Percentiles rank a stretch among this genome's conserved stretches.
Conservation (phyloP, 2,329 filamentous ascomycete genomes). For the Fusarium sp. region DNA sequence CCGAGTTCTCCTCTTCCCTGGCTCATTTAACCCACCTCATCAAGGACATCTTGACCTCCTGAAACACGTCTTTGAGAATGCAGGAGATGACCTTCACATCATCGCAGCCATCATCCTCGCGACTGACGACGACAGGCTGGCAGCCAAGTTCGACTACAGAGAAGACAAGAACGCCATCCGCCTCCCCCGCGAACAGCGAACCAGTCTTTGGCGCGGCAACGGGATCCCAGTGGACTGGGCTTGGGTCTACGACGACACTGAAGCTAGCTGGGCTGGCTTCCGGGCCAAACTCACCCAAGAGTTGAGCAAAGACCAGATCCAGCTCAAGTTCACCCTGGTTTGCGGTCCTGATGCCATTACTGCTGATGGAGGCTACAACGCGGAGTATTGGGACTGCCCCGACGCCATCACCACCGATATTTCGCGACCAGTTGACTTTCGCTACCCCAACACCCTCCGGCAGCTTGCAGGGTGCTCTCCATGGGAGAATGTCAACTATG, state of each 20-base stretch:
- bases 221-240: constrained; percentile 36
- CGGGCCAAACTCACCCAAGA: constrained; percentile 14
- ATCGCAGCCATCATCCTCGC: constrained; percentile 49
- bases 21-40: constrained; percentile 55
- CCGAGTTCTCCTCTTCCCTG: constrained; percentile 51
- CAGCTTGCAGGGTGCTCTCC: constrained; percentile 36
- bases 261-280: constrained; percentile 31
- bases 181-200: constrained; percentile 39
- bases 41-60: constrained; percentile 50
- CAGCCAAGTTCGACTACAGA: constrained; percentile 35
- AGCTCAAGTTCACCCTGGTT: constrained; percentile 42
- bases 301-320: constrained; percentile 12
- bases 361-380: constrained; percentile 11
- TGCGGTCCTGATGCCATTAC: constrained; percentile 44
- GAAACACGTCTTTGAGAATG: constrained; percentile 43
- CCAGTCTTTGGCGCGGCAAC: constrained; percentile 42
- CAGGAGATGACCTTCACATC: constrained; percentile 45
- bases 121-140: constrained; percentile 41
- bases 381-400: constrained; percentile 38
- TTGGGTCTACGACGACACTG: constrained; percentile 41
- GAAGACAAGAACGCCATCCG: constrained; percentile 11
- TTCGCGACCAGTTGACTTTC: constrained; percentile 43
- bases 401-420: constrained; percentile 44
- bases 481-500: constrained; percentile 30
- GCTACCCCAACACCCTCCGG: constrained; percentile 35